Base-by-base conservation (phyloP, 371 early-diverging fungal genomes). In the Mucor indicus region DNA sequence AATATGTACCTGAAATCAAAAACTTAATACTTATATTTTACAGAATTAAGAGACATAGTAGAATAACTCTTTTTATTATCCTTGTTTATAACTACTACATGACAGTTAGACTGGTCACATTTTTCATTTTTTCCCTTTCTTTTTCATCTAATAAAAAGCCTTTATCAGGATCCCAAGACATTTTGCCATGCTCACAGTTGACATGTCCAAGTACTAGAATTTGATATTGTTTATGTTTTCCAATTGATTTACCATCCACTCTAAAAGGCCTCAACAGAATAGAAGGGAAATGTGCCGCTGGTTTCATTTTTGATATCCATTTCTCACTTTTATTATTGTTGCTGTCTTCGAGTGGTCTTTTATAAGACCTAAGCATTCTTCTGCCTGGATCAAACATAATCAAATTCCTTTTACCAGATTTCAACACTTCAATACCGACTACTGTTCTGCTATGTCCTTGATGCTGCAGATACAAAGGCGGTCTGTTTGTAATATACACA, bases 391-490 rank as follows among this genome's bases (percentile, higher is more conserved):
- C 87, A 61, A 87, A 81, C 29, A 86, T 69, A 35, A 90, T 62
- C 15, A 90, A 59, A 37, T 75, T 77, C 16, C 77, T 48, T 17
- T 55, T 70, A 0, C 69, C 78, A 16, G 59, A 60, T 27, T 63
- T 64, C 10, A 73, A 46, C 23, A 77, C 11, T 51, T 87, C 87
- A 4, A 86, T 74, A 9, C 90, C 90, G 24, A 88, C 62, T 9
- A 88, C 72, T 0, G 86, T 86, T 13, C 82, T 57, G 45, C 86
- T 85, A 40, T 88, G 90, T 1, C 90, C 90, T 32, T 82, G 79
- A 48, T 88, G 83, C 57, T 90, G 90, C 22, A 87, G 64, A 55
- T 88, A 90, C 5, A 90, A 62, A 4, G 90, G 89, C 1, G 84
- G 82, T 44, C 69, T 71, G 17, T 69, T 48, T 1, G 84, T 86